Evolutionary conservation across 2,329 filamentous ascomycete species (phyloP), one percentile per base, ranked within the genome.

Genomic region (Neofusicoccum umdonicola): DNA sequence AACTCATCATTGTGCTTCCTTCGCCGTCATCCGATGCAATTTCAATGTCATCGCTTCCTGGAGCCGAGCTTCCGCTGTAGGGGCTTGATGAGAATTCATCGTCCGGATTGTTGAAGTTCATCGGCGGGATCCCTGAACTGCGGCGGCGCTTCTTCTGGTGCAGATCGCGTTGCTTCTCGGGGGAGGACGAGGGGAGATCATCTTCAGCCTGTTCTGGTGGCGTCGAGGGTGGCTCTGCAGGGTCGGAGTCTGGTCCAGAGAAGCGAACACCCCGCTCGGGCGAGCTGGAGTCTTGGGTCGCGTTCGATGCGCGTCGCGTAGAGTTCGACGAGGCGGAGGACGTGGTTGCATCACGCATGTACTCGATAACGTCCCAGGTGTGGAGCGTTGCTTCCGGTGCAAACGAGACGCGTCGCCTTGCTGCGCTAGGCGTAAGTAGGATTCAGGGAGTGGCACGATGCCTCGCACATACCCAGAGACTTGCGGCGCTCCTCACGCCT

Each of bases 331-430:
- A 90, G 7, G 85, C 82, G 15, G 88, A 84, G 6, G 88, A 89
- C 11, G 87, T 90, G 1, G 93, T 96, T 19, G 92, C 92, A 74
- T 97, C 93, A 72, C 93, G 92, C 74, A 88, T 85, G 67, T 93
- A 90, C 73, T 98, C 94, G 50, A 97, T 87, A 64, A 95, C 93
- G 73, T 98, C 93, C 84, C 96, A 98, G 0, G 95, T 99, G 75
- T 99, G 95, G 41, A 99, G 84, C 3, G 95, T 99, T 12, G 95
- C 95, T 79, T 99, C 95, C 1, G 95, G 95, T 4, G 95, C 95
- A 77, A 99, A 99, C 0, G 94, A 98, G 39, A 99, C 95, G 73
- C 95, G 88, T 72, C 95, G 88, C 75, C 95, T 96, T 54, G 94
- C 86, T 85, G 66, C 45, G 22, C 51, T 72, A 22, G 31, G 11